A percentile compares a stretch with the other conserved stretches of the same genome.
These are phyloP conservation scores for Penicillium cosmopolitanum DNA, from an alignment of 495 filamentous ascomycete genomes.

Conservation along the genomic window DNA sequence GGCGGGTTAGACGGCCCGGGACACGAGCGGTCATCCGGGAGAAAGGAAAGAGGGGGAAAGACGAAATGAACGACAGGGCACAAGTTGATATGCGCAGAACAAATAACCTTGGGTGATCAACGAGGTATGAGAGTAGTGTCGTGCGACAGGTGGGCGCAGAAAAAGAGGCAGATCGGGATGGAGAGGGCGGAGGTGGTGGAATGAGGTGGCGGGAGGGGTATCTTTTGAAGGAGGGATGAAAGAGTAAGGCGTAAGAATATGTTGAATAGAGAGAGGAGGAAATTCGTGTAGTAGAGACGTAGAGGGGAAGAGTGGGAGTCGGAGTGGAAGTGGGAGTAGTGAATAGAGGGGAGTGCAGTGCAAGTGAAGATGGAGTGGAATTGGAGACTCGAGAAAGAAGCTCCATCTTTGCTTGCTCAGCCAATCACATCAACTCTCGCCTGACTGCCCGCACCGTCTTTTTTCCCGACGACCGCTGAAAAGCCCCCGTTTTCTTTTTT, in stretches of 20 bases:
- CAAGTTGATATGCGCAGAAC: slow-evolving; percentile 12
- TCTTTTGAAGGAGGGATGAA: neutral
- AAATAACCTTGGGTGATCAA: neutral
- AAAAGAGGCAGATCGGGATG: slow-evolving; percentile 12
- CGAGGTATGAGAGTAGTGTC: slow-evolving; percentile 12
- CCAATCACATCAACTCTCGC: slow-evolving; percentile 39
- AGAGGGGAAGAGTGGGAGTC: neutral
- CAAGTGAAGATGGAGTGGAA: slow-evolving; percentile 9
- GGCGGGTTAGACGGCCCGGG: slow-evolving; percentile 43
- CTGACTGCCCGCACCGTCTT: slow-evolving; percentile 38
- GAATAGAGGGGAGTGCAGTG: neutral
- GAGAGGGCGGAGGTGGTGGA: slow-evolving; percentile 9
- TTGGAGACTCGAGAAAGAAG: slow-evolving; percentile 33
- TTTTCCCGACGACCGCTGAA: slow-evolving; percentile 28
- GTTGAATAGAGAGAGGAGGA: slow-evolving; percentile 1
- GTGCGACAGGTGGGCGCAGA: slow-evolving; percentile 8
- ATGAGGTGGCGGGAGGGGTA: slow-evolving; percentile 14
- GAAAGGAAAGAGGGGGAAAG: slow-evolving; percentile 24
- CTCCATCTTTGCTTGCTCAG: slow-evolving; percentile 16
- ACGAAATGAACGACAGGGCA: slow-evolving; percentile 22
- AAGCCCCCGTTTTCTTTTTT: slow-evolving; percentile 23
- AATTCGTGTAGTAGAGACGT: neutral
- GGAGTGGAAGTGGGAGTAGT: slow-evolving; percentile 9
- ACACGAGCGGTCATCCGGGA: slow-evolving; percentile 48
- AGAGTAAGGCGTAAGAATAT: neutral